Base-by-base conservation (phyloP, 2,329 filamentous ascomycete genomes). In the Akanthomyces muscarius region DNA sequence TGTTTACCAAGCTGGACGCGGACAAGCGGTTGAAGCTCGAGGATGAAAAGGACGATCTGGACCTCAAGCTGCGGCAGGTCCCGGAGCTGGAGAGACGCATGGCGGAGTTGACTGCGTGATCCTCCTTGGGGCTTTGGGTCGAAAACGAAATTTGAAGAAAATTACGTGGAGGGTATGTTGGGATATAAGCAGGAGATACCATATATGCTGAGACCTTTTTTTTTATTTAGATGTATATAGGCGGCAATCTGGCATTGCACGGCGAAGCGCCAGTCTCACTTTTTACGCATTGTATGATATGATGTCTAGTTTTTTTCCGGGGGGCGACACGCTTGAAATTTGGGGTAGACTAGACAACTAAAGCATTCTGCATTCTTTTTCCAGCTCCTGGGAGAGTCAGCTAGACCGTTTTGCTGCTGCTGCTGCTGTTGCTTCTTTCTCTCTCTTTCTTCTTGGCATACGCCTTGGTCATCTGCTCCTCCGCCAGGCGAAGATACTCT, bases 1-100 rank as follows among this genome's bases (percentile, higher is more conserved):
- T 97, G 42, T 99, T 99, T 71, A 96, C 92, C 0, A 85, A 85
- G 63, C 79, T 99, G 56, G 95, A 99, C 75, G 94, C 94, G 21
- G 94, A 97, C 69, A 87, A 84, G 73, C 83, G 95, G 65, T 75
- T 98, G 74, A 84, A 86, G 75, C 81, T 99, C 56, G 95, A 99
- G 80, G 95, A 99, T 76, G 95, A 98, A 81, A 96, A 90, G 76
- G 95, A 99, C 73, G 94, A 98, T 68, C 81, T 98, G 50, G 94
- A 98, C 64, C 80, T 96, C 56, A 84, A 91, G 74, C 78, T 99
- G 58, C 83, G 95, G 64, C 89, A 92, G 66, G 90, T 98, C 10
- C 92, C 92, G 0, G 94, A 97, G 71, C 84, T 97, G 67, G 89
- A 97, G 82, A 88, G 89, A 74, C 83, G 95, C 62, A 87, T 98